phyloP scores from a whole-genome alignment of 805 yeast species.

The Suhomyces emberorum region DNA sequence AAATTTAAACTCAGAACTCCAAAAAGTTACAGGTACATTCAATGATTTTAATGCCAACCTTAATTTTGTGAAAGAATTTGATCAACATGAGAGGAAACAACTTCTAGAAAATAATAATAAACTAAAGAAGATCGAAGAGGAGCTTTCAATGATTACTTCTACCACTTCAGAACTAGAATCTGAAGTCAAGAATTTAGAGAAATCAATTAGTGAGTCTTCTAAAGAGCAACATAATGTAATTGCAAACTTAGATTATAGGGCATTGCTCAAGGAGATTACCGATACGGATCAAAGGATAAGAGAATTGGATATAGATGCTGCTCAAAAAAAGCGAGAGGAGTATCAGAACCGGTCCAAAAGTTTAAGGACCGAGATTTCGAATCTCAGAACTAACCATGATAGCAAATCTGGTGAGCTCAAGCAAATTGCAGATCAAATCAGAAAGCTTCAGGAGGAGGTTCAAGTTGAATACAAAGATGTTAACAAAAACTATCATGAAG shows the following conservation, averaged over 20 bases:
- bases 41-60: neutral
- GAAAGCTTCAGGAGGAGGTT: constrained; percentile 54
- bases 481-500: constrained; percentile 58
- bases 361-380: constrained; percentile 50
- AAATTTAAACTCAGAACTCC: neutral
- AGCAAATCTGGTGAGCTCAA: constrained; percentile 81
- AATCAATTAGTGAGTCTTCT: constrained; percentile 31
- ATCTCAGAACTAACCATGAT: constrained; percentile 61
- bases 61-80: constrained; percentile 15
- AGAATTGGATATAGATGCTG: constrained; percentile 50
- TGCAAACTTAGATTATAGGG: constrained; percentile 60
- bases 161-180: neutral
- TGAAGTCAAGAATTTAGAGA: constrained; percentile 14
- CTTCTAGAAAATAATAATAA: constrained; percentile 23
- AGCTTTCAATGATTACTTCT: neutral
- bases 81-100: constrained; percentile 15
- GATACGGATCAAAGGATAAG: constrained; percentile 37
- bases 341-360: constrained; percentile 56
- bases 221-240: constrained; percentile 53
- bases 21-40: neutral
- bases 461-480: constrained; percentile 68
- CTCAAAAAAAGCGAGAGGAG: constrained; percentile 56
- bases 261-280: constrained; percentile 37
- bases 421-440: constrained; percentile 73
- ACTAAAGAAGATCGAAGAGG: constrained; percentile 7